Evolutionary conservation across 139 green algal species (phyloP), one percentile per base, ranked within the genome.

Genomic region (Protoeuglena noctilucae): DNA sequence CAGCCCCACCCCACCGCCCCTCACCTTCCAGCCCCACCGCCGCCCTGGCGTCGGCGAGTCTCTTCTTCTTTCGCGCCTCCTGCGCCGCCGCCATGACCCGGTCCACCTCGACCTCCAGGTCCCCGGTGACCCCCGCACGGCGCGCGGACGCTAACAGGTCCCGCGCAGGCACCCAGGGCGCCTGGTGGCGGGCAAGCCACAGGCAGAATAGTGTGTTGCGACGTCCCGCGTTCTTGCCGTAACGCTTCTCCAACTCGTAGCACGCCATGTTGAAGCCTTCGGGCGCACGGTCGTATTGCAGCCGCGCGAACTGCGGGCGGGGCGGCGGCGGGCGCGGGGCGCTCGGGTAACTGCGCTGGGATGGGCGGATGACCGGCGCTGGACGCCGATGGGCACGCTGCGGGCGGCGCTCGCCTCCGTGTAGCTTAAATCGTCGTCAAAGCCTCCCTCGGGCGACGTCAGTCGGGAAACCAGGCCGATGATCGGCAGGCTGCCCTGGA

Each of bases 291-390:
- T 89, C 69, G 62, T 72, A 70, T 21, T 82, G 60, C 17, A 45
- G 30, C 24, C 81, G 56, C 55, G 56, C 70, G 27, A 79, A 90
- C 66, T 90, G 77, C 14, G 81, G 73, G 56, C 88, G 88, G 0
- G 75, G 60, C 70, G 80, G 73, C 51, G 63, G 2, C 23, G 19
- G 2, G 2, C 27, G 17, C 3, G 1, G 1, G 3, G 3, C 28
- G 26, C 1, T 25, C 53, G 27, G 49, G 57, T 21, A 31, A 21
- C n/a, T 57, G 51, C 27, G 26, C 39, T 2, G 47, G 34, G 26
- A n/a, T 1, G 17, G 22, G 22, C 21, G 4, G 3, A 51, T 22
- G 21, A 39, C 40, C 51, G 43, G 46, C 48, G 17, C 14, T 2
- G 21, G 18, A 28, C 6, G 16, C n/a, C n/a, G n/a, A n/a, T n/a